Base-by-base conservation (phyloP, 805 yeast species). In the Metschnikowia reukaufii region DNA sequence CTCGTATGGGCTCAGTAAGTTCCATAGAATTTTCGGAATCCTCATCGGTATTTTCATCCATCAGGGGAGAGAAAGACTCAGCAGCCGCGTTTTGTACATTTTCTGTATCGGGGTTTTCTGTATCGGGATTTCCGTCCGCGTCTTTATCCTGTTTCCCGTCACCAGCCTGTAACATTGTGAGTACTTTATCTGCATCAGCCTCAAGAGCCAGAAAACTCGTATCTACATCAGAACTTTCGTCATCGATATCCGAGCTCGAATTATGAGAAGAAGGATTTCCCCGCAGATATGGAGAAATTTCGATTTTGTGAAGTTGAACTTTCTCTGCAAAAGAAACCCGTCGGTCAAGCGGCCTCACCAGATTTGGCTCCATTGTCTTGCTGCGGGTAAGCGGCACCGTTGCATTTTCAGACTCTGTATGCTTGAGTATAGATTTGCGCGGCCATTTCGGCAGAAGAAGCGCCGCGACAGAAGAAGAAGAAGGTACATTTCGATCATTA, bases 291-390 rank as follows among this genome's bases (percentile, higher is more conserved):
- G 65, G 68, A 37, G 66, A 65, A 49, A 63, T 61, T 49, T 66
- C 82, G 54, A 76, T 73, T 57, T 81, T 78, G 57, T 83, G 87
- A 34, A 83, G 69, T 3, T 86, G 82, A 0, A 83, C 88, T 54
- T 82, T 87, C 1, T 86, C 86, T 0, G 91, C 91, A 70, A 86
- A 86, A 4, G 89, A 82, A 4, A 86, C 92, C 20, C 92, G 65
- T 47, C 92, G 40, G 41, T 50, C 65, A 31, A 66, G 20, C n/a
- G 42, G 41, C 38, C 32, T 40, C 19, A 15, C n/a, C 8, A 23
- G 27, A 10, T 9, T n/a, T 6, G 17, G 16, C 4, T 43, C 39
- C 1, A 17, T 12, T 9, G 21, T 25, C 7, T 36, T 32, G 17
- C 18, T 19, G 19, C 29, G 30, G 19, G 47, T 23, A 23, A 52